Conservation (phyloP, 495 filamentous ascomycete species). For the Parathielavia appendiculata region DNA sequence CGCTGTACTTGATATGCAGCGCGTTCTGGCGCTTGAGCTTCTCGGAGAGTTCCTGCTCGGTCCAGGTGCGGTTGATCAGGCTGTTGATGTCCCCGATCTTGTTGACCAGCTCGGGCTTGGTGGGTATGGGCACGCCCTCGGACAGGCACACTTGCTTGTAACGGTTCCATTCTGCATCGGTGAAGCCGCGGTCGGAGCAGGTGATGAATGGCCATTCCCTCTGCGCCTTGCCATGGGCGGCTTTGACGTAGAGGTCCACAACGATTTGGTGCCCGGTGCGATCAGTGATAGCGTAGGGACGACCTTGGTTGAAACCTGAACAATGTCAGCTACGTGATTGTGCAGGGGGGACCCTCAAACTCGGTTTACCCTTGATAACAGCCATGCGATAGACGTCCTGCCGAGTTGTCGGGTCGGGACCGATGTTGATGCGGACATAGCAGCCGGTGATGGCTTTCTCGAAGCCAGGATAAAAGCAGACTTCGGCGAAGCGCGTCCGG, state of each 20-base stretch:
- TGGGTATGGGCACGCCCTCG: constrained; percentile 67
- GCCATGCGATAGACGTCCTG: constrained; percentile 77
- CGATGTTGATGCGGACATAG: constrained; percentile 76
- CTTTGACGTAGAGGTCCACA: constrained; percentile 68
- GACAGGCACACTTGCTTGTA: constrained; percentile 69
- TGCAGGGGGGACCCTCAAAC: background rate
- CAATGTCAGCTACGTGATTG: background rate
- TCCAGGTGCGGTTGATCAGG: constrained; percentile 73
- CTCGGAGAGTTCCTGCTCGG: constrained; percentile 67
- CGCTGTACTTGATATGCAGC: constrained; percentile 54
- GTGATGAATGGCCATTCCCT: constrained; percentile 77
- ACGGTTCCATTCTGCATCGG: constrained; percentile 74
- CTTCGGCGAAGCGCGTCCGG: constrained; percentile 70
- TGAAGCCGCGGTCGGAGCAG: constrained; percentile 71
- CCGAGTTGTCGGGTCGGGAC: constrained; percentile 60
- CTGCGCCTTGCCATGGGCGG: constrained; percentile 70
- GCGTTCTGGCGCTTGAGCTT: constrained; percentile 66
- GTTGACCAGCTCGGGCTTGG: constrained; percentile 53
- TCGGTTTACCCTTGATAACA: constrained; percentile 67
- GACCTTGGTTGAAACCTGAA: constrained; percentile 68
- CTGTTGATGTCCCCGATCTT: constrained; percentile 80
- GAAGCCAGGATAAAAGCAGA: constrained; percentile 89
- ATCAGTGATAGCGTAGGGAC: constrained; percentile 71
- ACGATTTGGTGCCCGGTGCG: constrained; percentile 63
- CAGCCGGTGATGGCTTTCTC: constrained; percentile 71